Base-by-base conservation (phyloP, 192 early-diverging fungal genomes). In the Rhizophagus sp. region DNA sequence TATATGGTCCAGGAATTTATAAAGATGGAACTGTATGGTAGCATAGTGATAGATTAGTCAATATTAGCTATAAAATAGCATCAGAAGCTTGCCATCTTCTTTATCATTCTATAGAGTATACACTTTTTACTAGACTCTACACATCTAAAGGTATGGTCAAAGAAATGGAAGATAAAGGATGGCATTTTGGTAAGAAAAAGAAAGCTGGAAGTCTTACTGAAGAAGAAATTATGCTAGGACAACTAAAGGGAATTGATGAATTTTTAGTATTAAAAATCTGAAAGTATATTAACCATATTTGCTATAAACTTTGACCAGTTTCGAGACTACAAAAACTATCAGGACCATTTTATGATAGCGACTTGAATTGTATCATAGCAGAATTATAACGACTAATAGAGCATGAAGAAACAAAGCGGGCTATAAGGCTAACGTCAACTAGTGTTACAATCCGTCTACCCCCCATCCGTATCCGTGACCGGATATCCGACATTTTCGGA, bases 161-260 rank as follows among this genome's bases (percentile, higher is more conserved):
- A 33, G 12, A 34, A 67, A 67, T 67, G 8, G 66, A 2, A 67
- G 30, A 67, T 67, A 67, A 67, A 67, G 12, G 66, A 17, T 67
- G 66, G 66, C 11, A 67, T 67, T 67, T 67, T 3, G 30, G 66
- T 67, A 67, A 67, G 30, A 67, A 67, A 67, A 67, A 67, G 30
- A 67, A 67, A 15, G 24, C 15, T 17, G 12, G 49, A 50, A 50
- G 49, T 50, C 49, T 50, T 50, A 17, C 49, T 50, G 49, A 15
- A 50, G 12, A 50, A 50, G 49, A 50, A 50, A 50, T 50, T 17
- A 50, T 2, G 12, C 13, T 1, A 50, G 49, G 49, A 50, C 49
- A 50, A 13, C 10, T 50, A 50, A 50, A 50, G 49, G 15, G 12
- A 50, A 50, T 50, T 50, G 15, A 13, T 15, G 49, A 50, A 50